Base-by-base conservation (phyloP, 1,284 basidiomycete species). In the Macrocybe sp. region DNA sequence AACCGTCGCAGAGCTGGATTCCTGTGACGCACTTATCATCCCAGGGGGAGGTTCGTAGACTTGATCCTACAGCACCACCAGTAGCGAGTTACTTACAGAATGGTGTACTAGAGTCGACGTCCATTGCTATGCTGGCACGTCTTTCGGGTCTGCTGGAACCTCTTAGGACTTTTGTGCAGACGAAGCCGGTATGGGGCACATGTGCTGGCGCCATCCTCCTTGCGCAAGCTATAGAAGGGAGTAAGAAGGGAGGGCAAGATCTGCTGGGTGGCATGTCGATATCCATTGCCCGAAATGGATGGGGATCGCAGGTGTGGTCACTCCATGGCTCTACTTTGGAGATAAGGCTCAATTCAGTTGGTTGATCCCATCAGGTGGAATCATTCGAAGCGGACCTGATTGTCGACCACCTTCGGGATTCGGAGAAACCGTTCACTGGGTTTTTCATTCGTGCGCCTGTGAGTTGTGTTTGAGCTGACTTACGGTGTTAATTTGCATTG, bases 171-270 rank as follows among this genome's bases (percentile, higher is more conserved):
- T 97, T 85, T 67, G 70, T 74, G 46, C 73, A 68, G 60, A 73
- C 63, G 0, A 90, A 85, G 58, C 85, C 92, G 0, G 82, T 95
- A 0, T 99, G 93, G 92, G 96, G 96, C 2, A 98, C 95, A 0
- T 99, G 96, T 65, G 96, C 96, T 0, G 96, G 96, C 12, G 95
- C 96, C 55, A 98, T 99, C 55, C 74, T 98, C 43, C 79, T 98
- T 38, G 80, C 91, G 2, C 74, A 83, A 53, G 67, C 73, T 6
- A 77, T 91, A 10, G 82, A 85, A 52, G 87, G 89, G 42, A 79
- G 84, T 8, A 96, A 95, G 72, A 87, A 83, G 59, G 91, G 89
- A 36, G 91, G 92, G 2, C 92, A 94, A 66, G 89, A 94, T 56
- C 73, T 95, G 9, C 73, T 97, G 12, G 86, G 86, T 29, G 94